phyloP scores from a whole-genome alignment of 495 filamentous ascomycete genomes.

The Annulohypoxylon bovei region DNA sequence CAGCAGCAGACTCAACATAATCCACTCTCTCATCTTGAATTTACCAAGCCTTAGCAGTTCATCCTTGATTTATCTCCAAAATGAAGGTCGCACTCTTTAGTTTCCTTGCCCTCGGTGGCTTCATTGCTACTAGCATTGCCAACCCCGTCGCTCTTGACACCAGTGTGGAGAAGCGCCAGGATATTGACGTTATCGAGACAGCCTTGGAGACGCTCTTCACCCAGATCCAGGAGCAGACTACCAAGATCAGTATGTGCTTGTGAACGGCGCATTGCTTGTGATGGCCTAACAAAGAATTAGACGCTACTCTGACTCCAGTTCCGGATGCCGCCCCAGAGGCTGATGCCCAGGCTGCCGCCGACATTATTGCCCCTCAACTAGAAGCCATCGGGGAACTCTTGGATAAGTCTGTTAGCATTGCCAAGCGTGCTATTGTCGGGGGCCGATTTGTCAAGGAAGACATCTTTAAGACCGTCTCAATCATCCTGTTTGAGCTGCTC shows the following conservation, averaged over 20 bases:
- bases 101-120: constrained; percentile 48
- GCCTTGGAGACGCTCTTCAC: constrained; percentile 43
- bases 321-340: constrained; percentile 40
- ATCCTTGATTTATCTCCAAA: constrained; percentile 30
- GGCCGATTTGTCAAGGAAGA: constrained; percentile 45
- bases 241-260: constrained; percentile 48
- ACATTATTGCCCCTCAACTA: constrained; percentile 47
- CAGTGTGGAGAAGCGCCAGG: constrained; percentile 47
- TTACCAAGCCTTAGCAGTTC: constrained; percentile 1
- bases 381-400: constrained; percentile 48
- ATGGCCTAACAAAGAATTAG: constrained; percentile 21
- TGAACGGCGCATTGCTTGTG: not conserved
- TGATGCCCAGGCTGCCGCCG: constrained; percentile 43
- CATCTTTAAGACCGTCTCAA: constrained; percentile 47
- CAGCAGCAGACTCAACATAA: constrained; percentile 17
- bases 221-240: constrained; percentile 48
- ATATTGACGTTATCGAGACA: constrained; percentile 35
- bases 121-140: constrained; percentile 48
- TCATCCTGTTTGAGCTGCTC: constrained; percentile 48
- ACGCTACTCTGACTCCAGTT: constrained; percentile 29
- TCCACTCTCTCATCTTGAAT: not conserved
- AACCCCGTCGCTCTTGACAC: constrained; percentile 45
- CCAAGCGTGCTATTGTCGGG: constrained; percentile 46
- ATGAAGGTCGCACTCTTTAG: constrained; percentile 53
- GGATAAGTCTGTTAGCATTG: constrained; percentile 38